Evolutionary conservation across 2,329 filamentous ascomycete genomes (phyloP), one percentile per base, ranked within the genome.

Genomic region (Nemania sp.): DNA sequence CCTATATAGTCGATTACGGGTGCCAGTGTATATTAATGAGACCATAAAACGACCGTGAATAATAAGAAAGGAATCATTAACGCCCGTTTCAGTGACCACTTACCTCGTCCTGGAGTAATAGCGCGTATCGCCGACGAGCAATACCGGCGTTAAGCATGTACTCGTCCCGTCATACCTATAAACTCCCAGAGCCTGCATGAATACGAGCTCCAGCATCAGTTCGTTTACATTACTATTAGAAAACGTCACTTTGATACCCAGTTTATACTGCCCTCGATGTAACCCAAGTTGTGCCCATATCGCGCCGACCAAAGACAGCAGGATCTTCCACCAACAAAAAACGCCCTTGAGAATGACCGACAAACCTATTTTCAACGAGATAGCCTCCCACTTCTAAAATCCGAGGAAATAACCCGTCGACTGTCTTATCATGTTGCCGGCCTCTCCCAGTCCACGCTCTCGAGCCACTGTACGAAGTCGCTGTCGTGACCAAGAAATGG

Each of bases 391-490:
- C 32, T 15, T 10, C 27, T 32, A 38, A 3, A 27, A 49, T 26
- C 24, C 13, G 20, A 62, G 11, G 20, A 47, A 41, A 56, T 29
- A 6, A 13, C 24, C 22, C 26, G n/a, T 45, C 35, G 15, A n/a
- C 29, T 11, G 18, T 27, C 47, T 56, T 43, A 45, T 63, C 47
- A 68, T 49, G 67, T n/a, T n/a, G n/a, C 64, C 29, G 75, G 71
- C 8, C 67, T 69, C 49, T 77, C 77, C 78, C 77, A 79, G 51
- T 79, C 77, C 67, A 77, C 73, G 38, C 73, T 75, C 57, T 79
- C 78, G 1, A 80, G 72, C 79, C 76, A 79, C 35, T 77, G 75
- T 73, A 79, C 77, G 26, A 79, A 79, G 54, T 79, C 78, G 22
- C 71, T 73, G 22, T 79, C 79, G 53, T 77, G 71, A 1, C 74